These are phyloP conservation scores for Quercus parvula DNA, from an alignment of 306 rosid species.

Conservation along the genomic window DNA sequence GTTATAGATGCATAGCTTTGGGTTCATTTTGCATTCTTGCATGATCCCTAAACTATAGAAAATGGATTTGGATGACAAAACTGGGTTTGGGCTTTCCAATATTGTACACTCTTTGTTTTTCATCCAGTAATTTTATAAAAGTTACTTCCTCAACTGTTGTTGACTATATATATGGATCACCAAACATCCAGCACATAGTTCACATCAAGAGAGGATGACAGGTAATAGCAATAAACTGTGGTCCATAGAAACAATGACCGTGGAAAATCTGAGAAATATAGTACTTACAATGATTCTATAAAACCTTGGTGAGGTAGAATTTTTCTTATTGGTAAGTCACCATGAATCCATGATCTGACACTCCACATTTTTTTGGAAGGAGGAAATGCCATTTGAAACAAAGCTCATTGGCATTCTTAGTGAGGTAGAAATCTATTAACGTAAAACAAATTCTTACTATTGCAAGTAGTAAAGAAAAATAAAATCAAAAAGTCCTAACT, in stretches of 20 bases:
- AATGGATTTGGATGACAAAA: not conserved
- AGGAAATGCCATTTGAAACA: too few relatives aligned
- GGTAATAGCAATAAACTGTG: not conserved
- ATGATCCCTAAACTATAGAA: not conserved
- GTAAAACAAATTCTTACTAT: too few relatives aligned
- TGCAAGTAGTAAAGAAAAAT: too few relatives aligned
- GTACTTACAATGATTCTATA: not conserved
- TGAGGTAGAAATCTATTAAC: too few relatives aligned
- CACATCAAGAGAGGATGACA: not conserved
- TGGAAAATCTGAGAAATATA: not conserved
- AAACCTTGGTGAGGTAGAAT: not conserved
- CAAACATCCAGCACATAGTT: not conserved
- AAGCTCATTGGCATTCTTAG: too few relatives aligned
- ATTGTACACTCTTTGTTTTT: not conserved
- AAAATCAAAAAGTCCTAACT: not conserved
- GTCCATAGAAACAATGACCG: not conserved
- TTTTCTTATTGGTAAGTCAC: too few relatives aligned
- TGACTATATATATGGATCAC: not conserved
- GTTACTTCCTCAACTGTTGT: not conserved
- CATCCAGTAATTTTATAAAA: not conserved
- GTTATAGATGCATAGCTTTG: not conserved
- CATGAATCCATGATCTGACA: too few relatives aligned
- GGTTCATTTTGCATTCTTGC: not conserved
- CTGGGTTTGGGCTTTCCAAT: not conserved
- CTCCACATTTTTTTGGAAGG: too few relatives aligned